These are phyloP conservation scores for Debaryomycetaceae sp. DNA, from an alignment of 1,139 yeast genomes.

Conservation along the genomic window DNA sequence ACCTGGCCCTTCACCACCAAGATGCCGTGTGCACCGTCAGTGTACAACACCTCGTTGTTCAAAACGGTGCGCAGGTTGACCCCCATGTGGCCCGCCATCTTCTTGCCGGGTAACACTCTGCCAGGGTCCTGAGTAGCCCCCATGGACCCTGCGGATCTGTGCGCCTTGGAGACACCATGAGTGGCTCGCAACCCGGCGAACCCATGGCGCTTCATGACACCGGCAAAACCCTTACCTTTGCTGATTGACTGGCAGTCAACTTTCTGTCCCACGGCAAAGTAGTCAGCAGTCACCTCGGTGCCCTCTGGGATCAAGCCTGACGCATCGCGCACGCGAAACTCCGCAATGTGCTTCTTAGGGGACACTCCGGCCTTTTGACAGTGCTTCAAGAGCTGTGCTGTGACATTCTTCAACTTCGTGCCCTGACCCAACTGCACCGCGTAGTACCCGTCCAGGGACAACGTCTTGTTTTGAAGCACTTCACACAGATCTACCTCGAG, in stretches of 20 bases:
- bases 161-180: conserved; percentile 93
- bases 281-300: conserved; percentile 75
- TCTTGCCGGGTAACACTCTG: conserved; percentile 92
- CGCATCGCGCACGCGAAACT: conserved; percentile 70
- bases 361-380: conserved; percentile 77
- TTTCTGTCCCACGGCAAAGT: conserved; percentile 75
- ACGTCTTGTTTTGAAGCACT: conserved; percentile 69
- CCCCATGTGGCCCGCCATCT: conserved; percentile 99
- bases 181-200: conserved; percentile 88
- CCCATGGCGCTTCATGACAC: conserved; percentile 97
- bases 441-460: conserved; percentile 67
- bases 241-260: conserved; percentile 77
- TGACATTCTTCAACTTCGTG: conserved; percentile 58
- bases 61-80: conserved; percentile 67
- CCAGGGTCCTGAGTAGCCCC: conserved; percentile 97
- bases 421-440: conserved; percentile 92
- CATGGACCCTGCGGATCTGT: conserved; percentile 95
- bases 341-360: conserved; percentile 72
- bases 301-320: conserved; percentile 73
- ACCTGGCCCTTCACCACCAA: conserved; percentile 84
- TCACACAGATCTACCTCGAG: conserved; percentile 86
- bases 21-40: conserved; percentile 76
- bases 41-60: conserved; percentile 72
- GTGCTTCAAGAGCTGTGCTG: conserved; percentile 69
- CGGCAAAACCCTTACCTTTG: conserved; percentile 96